Evolutionary conservation across 129 eudicot genomes (phyloP).

Genomic region (Silybum marianum): DNA sequence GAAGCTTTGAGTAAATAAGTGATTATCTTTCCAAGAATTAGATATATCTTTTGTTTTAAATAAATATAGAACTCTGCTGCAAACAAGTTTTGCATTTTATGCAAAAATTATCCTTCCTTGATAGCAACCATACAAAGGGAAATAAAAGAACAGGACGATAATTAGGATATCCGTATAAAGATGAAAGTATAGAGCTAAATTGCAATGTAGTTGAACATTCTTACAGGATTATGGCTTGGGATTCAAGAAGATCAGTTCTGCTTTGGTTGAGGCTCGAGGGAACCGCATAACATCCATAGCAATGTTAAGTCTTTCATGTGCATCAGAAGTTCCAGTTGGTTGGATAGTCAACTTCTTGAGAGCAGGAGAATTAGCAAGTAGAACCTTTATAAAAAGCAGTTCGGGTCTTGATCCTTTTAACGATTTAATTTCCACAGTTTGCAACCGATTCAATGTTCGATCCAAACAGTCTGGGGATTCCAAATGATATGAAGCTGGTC

Average conservation of each 20-base stretch:
- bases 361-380: constrained; percentile 16
- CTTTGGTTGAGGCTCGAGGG: neutral
- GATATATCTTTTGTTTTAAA: no score
- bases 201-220: neutral
- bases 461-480: neutral
- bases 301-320: neutral
- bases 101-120: neutral
- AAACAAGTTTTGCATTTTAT: neutral
- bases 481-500: neutral
- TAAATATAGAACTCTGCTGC: no score
- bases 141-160: neutral
- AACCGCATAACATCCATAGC: neutral
- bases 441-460: neutral
- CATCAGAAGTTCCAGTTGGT: neutral
- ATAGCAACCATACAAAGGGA: neutral
- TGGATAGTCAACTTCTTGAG: neutral
- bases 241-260: neutral
- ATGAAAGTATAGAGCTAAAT: no score
- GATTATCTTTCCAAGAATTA: neutral
- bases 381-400: neutral
- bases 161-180: neutral
- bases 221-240: neutral
- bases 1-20: neutral
- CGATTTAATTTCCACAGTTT: neutral
- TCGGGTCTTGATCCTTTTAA: neutral